These are phyloP conservation scores for Globisporangium viniferum DNA, from an alignment of 352 stramenopile species.

Conservation along the genomic window DNA sequence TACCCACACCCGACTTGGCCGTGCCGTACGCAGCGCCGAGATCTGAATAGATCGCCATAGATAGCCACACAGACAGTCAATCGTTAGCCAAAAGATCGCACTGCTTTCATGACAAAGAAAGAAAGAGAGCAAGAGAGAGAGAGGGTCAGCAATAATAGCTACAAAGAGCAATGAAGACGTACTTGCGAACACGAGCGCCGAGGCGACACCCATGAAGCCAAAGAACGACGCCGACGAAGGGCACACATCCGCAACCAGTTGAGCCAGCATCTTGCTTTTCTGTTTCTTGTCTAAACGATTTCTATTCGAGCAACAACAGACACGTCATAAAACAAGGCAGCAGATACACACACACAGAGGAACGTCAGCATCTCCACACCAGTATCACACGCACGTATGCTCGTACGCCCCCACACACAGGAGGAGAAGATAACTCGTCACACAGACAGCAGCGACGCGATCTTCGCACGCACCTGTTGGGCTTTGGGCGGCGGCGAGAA, in stretches of 20 bases:
- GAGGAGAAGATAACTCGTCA: too few species aligned
- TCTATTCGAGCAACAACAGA: background rate
- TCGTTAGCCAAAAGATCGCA: too few species aligned
- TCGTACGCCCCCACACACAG: background rate
- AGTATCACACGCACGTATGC: background rate
- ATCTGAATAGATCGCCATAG: too few species aligned
- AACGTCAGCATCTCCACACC: background rate
- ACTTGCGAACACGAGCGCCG: conserved; percentile 93
- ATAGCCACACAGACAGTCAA: too few species aligned
- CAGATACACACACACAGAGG: background rate
- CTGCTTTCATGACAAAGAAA: too few species aligned
- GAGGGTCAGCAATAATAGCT: background rate
- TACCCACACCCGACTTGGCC: too few species aligned
- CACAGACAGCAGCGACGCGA: background rate
- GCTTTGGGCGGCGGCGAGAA: conserved; percentile 6
- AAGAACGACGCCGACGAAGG: conserved; percentile 99
- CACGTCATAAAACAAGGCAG: background rate
- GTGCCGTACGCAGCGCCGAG: too few species aligned
- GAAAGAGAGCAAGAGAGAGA: background rate
- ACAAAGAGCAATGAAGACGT: conserved; percentile 27
- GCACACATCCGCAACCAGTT: conserved; percentile 92
- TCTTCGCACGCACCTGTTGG: conserved; percentile 14
- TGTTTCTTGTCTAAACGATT: background rate
- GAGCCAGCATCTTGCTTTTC: conserved; percentile 30
- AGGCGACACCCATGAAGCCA: conserved; percentile 98